phyloP scores from a whole-genome alignment of 176 grass and related monocot species.

The Sorghum bicolor region Sorghum_bicolor_NCBIv3 NC_012872.2:11206501-11207000 shows the following conservation, averaged over 20 bases:
- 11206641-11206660: neutral
- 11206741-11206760: slow-evolving; percentile 24
- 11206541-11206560: neutral
- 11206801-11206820: slow-evolving; percentile 44
- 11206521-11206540: neutral
- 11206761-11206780: slow-evolving; percentile 18
- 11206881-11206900: slow-evolving; percentile 37
- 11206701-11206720: neutral
- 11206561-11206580: neutral
- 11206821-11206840: slow-evolving; percentile 28
- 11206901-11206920: slow-evolving; percentile 60
- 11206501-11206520: neutral
- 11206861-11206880: slow-evolving; percentile 48
- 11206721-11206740: neutral
- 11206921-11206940: slow-evolving; percentile 65
- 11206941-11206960: slow-evolving; percentile 75
- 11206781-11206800: slow-evolving; percentile 58
- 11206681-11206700: neutral
- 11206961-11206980: slow-evolving; percentile 54
- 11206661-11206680: neutral
- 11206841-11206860: slow-evolving; percentile 48
- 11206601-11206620: neutral
- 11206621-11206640: slow-evolving; percentile 10
- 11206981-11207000: slow-evolving; percentile 89
- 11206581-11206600: neutral